Conservation (phyloP, 2,329 filamentous ascomycete species). For the Exophiala aquamarina region DNA sequence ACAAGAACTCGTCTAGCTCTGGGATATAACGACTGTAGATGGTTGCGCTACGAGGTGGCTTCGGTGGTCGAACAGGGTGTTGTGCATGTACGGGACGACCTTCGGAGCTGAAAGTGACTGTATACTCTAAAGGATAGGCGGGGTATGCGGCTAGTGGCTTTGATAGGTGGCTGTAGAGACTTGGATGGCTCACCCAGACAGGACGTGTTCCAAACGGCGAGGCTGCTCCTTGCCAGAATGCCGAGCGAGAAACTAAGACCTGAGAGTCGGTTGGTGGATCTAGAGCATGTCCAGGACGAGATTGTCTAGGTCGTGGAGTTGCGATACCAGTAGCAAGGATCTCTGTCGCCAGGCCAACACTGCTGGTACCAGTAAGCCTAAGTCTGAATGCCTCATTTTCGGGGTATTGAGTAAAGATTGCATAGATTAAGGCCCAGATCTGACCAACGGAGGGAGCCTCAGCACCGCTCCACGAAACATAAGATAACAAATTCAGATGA, state of each 20-base stretch:
- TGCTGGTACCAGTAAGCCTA: constrained; percentile 31
- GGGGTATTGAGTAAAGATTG: constrained; percentile 34
- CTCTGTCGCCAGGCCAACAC: constrained; percentile 29
- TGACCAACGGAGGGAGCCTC: constrained; percentile 36
- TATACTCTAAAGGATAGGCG: constrained; percentile 5
- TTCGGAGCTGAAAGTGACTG: constrained; percentile 45
- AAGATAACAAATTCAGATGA: constrained; percentile 32
- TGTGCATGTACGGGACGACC: constrained; percentile 55
- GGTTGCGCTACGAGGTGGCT: constrained; percentile 68
- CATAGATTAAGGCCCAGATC: constrained; percentile 41
- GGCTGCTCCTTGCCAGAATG: constrained; percentile 71
- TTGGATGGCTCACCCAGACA: constrained; percentile 57
- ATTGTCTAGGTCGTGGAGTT: constrained; percentile 40
- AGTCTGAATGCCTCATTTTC: constrained; percentile 38
- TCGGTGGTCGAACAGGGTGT: constrained; percentile 70
- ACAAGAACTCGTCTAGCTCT: constrained; percentile 73
- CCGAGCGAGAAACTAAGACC: constrained; percentile 50
- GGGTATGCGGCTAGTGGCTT: constrained; percentile 18
- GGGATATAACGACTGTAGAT: constrained; percentile 79
- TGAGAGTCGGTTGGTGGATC: constrained; percentile 28
- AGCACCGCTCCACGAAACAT: constrained; percentile 35
- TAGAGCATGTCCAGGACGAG: constrained; percentile 24
- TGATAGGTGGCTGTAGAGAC: constrained; percentile 28
- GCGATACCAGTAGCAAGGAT: constrained; percentile 42
- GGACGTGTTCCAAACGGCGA: constrained; percentile 66